Evolutionary conservation across 140 eudicot species (phyloP).

Genomic region (Flaveria floridana): DNA sequence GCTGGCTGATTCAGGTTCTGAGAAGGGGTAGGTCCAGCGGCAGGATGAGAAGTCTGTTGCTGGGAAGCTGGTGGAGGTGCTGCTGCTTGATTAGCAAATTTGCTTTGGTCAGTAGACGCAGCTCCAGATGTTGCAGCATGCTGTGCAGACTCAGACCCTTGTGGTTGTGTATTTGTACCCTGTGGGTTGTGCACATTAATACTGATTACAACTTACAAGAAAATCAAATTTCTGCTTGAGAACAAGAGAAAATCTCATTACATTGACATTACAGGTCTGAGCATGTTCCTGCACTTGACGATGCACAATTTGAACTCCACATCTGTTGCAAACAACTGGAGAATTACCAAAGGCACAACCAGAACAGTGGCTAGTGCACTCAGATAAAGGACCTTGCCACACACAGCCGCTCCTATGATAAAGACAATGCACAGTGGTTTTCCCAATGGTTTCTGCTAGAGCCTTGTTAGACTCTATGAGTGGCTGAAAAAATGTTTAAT

Average conservation of each 20-base stretch:
- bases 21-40: slow-evolving; percentile 40
- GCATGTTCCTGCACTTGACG: slow-evolving; percentile 99
- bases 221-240: not conserved
- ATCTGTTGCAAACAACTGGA: slow-evolving; percentile 88
- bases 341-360: slow-evolving; percentile 84
- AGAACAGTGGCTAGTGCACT: slow-evolving; percentile 73
- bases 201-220: not conserved
- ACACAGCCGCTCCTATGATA: slow-evolving; percentile 88
- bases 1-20: slow-evolving; percentile 53
- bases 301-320: slow-evolving; percentile 88
- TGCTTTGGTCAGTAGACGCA: slow-evolving; percentile 41
- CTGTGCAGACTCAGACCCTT: slow-evolving; percentile 42
- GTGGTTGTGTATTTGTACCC: slow-evolving; percentile 68
- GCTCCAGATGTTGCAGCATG: slow-evolving; percentile 45
- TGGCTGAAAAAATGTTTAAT: slow-evolving; percentile 50
- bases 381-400: slow-evolving; percentile 93
- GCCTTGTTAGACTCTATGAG: slow-evolving; percentile 76
- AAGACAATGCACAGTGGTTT: slow-evolving; percentile 77
- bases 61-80: slow-evolving; percentile 51
- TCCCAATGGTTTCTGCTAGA: slow-evolving; percentile 85
- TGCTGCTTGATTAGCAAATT: slow-evolving; percentile 38
- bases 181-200: slow-evolving; percentile 30
- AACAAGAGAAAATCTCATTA: slow-evolving; percentile 14
- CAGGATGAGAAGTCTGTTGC: slow-evolving; percentile 50
- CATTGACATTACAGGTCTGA: slow-evolving; percentile 75